phyloP scores from a whole-genome alignment of 2,329 filamentous ascomycete species.

The Ascosphaera apis region DNA sequence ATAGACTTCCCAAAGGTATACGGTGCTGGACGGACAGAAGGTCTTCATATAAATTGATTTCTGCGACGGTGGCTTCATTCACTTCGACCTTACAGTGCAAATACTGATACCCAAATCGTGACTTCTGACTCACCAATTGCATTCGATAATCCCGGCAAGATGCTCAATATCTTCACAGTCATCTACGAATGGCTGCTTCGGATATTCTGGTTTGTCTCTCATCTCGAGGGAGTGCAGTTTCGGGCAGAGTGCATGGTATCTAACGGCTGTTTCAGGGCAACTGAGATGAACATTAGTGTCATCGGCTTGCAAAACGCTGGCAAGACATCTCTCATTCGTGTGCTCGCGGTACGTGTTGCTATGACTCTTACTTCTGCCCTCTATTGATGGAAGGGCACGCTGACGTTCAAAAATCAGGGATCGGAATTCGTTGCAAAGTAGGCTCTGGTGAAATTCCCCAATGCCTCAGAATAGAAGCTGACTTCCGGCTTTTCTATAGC shows the following conservation, averaged over 20 bases:
- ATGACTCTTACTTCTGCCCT: slow-evolving; percentile 1
- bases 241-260: background rate
- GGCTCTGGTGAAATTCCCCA: slow-evolving; percentile 21
- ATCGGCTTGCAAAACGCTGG: slow-evolving; percentile 95
- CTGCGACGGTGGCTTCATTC: too few species aligned
- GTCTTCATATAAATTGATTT: too few species aligned
- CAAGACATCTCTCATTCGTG: slow-evolving; percentile 83
- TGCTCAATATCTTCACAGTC: slow-evolving; percentile 79
- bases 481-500: slow-evolving; percentile 26
- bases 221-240: slow-evolving; percentile 5
- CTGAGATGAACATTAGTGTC: slow-evolving; percentile 99
- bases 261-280: slow-evolving; percentile 41
- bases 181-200: slow-evolving; percentile 97
- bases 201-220: slow-evolving; percentile 83
- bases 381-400: slow-evolving; percentile 5
- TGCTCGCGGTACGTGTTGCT: slow-evolving; percentile 75
- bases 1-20: too few species aligned
- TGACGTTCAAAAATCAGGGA: slow-evolving; percentile 41
- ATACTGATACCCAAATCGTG: too few species aligned
- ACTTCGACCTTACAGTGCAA: too few species aligned
- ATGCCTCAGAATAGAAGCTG: background rate
- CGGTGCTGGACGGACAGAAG: too few species aligned
- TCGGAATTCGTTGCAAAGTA: slow-evolving; percentile 98
- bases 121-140: too few species aligned
- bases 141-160: slow-evolving; percentile 30